Evolutionary conservation across 345 rosid genomes (phyloP), one percentile per base, ranked within the genome.

Genomic region (Geranium brycei): DNA sequence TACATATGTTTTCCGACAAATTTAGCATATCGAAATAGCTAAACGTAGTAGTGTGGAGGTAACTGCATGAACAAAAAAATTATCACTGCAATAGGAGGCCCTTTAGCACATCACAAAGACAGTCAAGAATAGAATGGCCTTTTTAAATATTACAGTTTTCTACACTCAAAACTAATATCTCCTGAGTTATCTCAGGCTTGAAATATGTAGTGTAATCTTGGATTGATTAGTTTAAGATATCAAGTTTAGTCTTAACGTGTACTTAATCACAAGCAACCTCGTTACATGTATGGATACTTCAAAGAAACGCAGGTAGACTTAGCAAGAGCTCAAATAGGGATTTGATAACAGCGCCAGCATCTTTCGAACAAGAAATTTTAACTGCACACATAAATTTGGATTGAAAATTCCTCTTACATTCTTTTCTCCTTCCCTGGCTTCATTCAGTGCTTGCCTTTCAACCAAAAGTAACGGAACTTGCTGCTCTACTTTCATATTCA

Each of bases 371-470:
- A 1, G 31, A 10, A 58, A 5, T 3, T 13, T 16, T 5, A 6
- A 47, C 67, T 18, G 57, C 57, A 14, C 2, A 63, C 31, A 58
- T n/a, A 30, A 51, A 60, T 60, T 15, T 16, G 59, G 57, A 47
- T 58, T 60, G 60, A 1, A 55, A 53, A 41, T 38, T 63, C 64
- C 69, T 16, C 19, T 86, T 80, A 88, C 97, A 63, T 90, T 71
- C 70, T 84, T 93, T 76, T 93, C 99, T 63, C 97, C 95, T 61
- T 85, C 97, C 77, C 91, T 84, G 66, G 96, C 97, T 71, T 91
- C 99, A 55, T 95, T 91, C 19, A 95, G 76, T 30, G 97, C 99
- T 72, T 84, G 88, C 65, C 99, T 79, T 78, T 95, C 97, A 57
- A 91, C 99, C 78, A 95, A 81, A 57, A 91, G 99, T 59, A 95